A percentile compares a stretch with the other conserved stretches of the same genome.
Evolutionary conservation across 164 flowering plant genomes (phyloP).

Genomic region (Vitis rupestris): DNA sequence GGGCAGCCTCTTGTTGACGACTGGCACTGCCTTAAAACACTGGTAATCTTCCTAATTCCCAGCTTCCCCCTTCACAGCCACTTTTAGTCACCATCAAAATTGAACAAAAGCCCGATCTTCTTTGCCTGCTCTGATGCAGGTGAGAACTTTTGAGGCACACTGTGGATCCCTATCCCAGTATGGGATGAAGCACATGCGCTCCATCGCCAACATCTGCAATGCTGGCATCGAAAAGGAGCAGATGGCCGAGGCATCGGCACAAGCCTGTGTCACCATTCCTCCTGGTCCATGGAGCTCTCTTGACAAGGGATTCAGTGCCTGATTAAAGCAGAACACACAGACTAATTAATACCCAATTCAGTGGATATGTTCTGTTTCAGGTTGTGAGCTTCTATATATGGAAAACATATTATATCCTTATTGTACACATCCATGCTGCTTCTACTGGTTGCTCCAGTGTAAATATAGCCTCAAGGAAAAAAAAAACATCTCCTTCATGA

Average conservation of each 20-base stretch:
- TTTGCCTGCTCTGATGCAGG: conserved; percentile 43
- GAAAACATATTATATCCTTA: not conserved
- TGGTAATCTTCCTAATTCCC: conserved; percentile 41
- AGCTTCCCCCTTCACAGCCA: not conserved
- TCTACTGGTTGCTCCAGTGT: no score
- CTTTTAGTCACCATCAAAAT: not conserved
- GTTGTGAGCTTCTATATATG: not conserved
- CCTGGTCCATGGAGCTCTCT: conserved; percentile 69
- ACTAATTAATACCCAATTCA: not conserved
- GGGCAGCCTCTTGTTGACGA: conserved; percentile 83
- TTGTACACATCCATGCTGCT: no score
- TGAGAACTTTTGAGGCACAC: conserved; percentile 71
- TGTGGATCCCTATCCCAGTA: conserved; percentile 87
- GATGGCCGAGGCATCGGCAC: conserved; percentile 75
- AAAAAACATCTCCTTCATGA: no score
- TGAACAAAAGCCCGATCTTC: no score
- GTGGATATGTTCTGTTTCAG: not conserved
- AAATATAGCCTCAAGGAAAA: no score
- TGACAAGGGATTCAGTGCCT: conserved; percentile 73
- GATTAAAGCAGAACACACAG: conserved; percentile 7
- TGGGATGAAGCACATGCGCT: conserved; percentile 92
- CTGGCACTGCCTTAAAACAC: conserved; percentile 81
- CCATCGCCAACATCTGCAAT: conserved; percentile 86
- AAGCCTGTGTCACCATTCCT: conserved; percentile 68
- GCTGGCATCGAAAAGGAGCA: conserved; percentile 55